These are phyloP conservation scores for Chrysopogon serrulatus DNA, from an alignment of 176 grass and related monocot genomes.

Conservation along the genomic window DNA sequence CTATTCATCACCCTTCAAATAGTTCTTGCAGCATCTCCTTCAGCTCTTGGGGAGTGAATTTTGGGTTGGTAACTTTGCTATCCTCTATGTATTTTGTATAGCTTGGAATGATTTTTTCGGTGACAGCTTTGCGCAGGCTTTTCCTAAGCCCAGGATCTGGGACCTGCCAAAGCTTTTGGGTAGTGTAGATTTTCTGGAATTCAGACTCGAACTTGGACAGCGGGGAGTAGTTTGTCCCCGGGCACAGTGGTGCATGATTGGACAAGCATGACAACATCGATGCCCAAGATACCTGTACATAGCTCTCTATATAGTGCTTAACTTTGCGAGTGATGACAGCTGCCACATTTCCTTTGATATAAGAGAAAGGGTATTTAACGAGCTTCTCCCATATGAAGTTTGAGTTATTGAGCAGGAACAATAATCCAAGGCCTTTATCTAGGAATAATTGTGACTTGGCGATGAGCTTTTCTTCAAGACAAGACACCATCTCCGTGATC, in stretches of 20 bases:
- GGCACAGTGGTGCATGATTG: not conserved
- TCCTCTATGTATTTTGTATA: not conserved
- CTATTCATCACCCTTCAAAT: not conserved
- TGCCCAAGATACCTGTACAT: not conserved
- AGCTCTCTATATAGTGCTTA: not conserved
- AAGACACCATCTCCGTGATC: not conserved
- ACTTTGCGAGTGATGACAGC: not conserved
- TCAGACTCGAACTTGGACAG: not conserved
- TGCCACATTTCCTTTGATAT: not conserved
- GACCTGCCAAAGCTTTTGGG: not conserved
- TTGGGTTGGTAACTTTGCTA: not conserved
- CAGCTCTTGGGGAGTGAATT: not conserved
- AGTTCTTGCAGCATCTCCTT: not conserved
- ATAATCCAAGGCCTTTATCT: not conserved
- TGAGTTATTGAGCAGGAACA: not conserved
- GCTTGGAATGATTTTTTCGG: not conserved
- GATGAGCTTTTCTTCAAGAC: not conserved
- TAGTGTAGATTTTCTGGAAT: not conserved
- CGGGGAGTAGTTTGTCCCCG: not conserved
- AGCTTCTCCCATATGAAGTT: not conserved
- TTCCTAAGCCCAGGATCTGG: not conserved
- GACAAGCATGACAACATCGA: not conserved
- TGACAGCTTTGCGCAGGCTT: not conserved
- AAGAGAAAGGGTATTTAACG: not conserved
- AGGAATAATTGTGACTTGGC: not conserved